These are phyloP conservation scores for Coemansia sp. DNA, from an alignment of 192 early-diverging fungal genomes.

Conservation along the genomic window DNA sequence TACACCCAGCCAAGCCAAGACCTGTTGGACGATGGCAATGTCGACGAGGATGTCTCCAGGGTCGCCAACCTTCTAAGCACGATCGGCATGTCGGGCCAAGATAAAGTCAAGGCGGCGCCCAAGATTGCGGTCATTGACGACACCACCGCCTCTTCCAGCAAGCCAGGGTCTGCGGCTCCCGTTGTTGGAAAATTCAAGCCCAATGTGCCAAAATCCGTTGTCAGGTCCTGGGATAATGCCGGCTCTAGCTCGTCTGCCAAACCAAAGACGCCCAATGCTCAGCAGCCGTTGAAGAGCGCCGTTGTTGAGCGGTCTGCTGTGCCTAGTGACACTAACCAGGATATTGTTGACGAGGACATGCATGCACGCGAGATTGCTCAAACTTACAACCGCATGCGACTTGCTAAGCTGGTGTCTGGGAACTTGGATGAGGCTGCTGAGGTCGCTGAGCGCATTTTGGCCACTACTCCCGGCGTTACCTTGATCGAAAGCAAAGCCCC, in stretches of 20 bases:
- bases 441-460: constrained; percentile 32
- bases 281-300: constrained; percentile 21
- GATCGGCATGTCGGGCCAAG: constrained; percentile 6
- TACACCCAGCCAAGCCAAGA: constrained; percentile 14
- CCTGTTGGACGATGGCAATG: constrained; percentile 20
- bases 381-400: constrained; percentile 35
- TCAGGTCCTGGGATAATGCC: background rate
- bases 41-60: constrained; percentile 15
- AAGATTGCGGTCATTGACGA: constrained; percentile 3
- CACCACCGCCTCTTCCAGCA: background rate
- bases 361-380: constrained; percentile 49
- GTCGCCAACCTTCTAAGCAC: constrained; percentile 9
- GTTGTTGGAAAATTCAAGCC: constrained; percentile 26
- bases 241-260: background rate
- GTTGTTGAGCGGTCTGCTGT: constrained; percentile 28
- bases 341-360: constrained; percentile 35
- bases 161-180: background rate
- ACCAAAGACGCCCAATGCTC: constrained; percentile 1
- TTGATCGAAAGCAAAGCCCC: constrained; percentile 16
- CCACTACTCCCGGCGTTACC: constrained; percentile 9
- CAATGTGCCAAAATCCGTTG: constrained; percentile 9
- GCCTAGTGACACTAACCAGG: constrained; percentile 3
- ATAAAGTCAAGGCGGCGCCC: background rate
- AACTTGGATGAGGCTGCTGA: constrained; percentile 32
- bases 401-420: constrained; percentile 20